Evolutionary conservation across 108 stramenopile genomes (phyloP), one percentile per base, ranked within the genome.

Genomic region (Cylindrotheca fusiformis): DNA sequence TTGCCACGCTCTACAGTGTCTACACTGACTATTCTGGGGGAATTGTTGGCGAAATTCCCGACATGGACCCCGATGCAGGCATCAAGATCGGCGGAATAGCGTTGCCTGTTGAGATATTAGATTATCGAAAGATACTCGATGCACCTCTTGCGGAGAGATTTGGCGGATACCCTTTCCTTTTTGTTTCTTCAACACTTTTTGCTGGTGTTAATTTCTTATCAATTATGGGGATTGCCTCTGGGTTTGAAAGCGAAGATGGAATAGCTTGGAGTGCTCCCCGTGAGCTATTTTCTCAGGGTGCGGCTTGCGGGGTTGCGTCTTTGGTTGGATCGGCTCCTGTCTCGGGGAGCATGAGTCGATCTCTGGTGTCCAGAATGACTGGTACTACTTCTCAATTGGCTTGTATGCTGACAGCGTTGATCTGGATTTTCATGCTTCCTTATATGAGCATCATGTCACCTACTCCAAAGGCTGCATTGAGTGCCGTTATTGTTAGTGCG

Each of bases 31-130:
- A 93, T 61, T 57, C 63, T 25, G 91, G 88, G 32, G 78, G 73
- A 32, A 70, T 93, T 31, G 91, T 93, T 0, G 91, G 91, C 24
- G 91, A 88, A 67, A 91, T 91, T 48, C 90, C 90, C 24, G 29
- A 66, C 3, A 23, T 80, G 1, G 82, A 72, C 52, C 65, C 82
- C 12, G 78, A 84, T 67, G 80, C 83, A 31, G 90, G 90, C 8
- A 62, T 90, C 5, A 78, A 68, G 22, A 49, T 88, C 52, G 84
- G 83, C 30, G 21, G 66, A n/a, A 67, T 87, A 27, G 29, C 54
- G 19, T 58, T 87, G 18, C 90, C 90, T 2, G 63, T 91, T 17
- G 82, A 82, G 53, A 36, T 91, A 48, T 22, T 91, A 62, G 84
- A 86, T 54, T 46, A 75, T 22, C 31, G 61, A 18, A 78, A 86